Evolutionary conservation across 2,329 filamentous ascomycete genomes (phyloP), one percentile per base, ranked within the genome.

Genomic region (Fusarium sp.): DNA sequence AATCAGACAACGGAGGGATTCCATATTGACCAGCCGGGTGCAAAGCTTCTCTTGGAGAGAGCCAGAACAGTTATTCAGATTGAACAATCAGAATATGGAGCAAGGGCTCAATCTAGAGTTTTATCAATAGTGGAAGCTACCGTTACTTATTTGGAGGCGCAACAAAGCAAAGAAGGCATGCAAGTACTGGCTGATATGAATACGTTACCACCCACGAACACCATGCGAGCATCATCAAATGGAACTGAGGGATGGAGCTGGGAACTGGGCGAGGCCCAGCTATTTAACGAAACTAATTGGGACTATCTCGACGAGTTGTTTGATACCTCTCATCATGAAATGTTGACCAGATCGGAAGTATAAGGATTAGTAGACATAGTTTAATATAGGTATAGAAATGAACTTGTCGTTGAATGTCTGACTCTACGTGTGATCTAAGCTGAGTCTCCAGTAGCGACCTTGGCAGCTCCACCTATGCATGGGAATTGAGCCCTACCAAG

Each of bases 1-100:
- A 8, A 1, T 7, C 29, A 18, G 7, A 18, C 1, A 2, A 7
- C 17, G 1, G 27, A 20, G 14, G 20, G 14, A 4, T 4, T 10
- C 9, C 4, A 18, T 13, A n/a, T 42, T n/a, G 29, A 53, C 6
- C 13, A n/a, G 6, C 8, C 15, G 7, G 17, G 29, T 14, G 20
- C n/a, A 29, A 18, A 25, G 1, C 2, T 4, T 41, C 11, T 59
- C 10, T 12, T 60, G 17, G 29, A 60, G 20, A 54, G 5, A 22
- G 47, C 31, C 14, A 60, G 36, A 35, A 20, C 8, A 14, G 13
- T 44, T 4, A 42, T 60, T 11, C 18, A 44, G n/a, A 9, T 1
- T 11, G 36, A 54, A 15, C 13, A 9, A 5, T 14, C 29, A 2
- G 36, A 42, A 7, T 36, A 60, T 44, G 46, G 29, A 3, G 29